Evolutionary conservation across 345 rosid species (phyloP), one percentile per base, ranked within the genome.

Genomic region (Gossypium arboreum): DNA sequence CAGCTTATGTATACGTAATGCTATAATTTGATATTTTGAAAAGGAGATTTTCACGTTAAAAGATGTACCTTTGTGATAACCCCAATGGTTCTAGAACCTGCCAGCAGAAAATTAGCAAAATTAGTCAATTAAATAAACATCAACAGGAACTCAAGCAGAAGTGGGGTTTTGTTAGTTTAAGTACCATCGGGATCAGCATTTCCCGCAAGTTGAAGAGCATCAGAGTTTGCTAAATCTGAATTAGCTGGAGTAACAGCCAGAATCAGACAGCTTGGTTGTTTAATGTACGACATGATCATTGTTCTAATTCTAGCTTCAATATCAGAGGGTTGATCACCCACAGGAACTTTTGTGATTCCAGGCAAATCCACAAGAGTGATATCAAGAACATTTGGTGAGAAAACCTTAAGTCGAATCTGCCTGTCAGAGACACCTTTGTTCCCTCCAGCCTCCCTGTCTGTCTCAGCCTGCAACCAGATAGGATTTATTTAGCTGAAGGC

Each of bases 321-420:
- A 67, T 92, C 98, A 24, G 88, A 81, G 9, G 98, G 98, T 82
- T 94, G 98, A 81, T 92, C 97, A 60, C 98, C 98, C 29, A 94
- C 97, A 69, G 97, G 97, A 72, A 94, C 97, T 80, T 94, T 94
- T 12, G 97, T 94, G 75, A 92, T 90, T 64, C 98, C 98, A 67
- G 98, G 98, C 71, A 94, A 88, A 84, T 94, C 98, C 73, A 94
- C 98, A 74, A 94, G 92, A 52, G 94, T 88, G 22, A 94, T 94
- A 84, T 92, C 95, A 63, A 94, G 87, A 79, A 94, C 98, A 84
- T 91, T 93, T 9, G 98, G 98, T 2, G 98, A 94, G 82, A 72
- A 90, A 70, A 94, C 92, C 81, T 94, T 92, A 75, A 92, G 80
- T 44, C 97, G 88, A 78, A 94, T 94, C 76, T 89, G 97, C 82